Evolutionary conservation across 176 grass and related monocot species (phyloP).

Genomic region (Tillandsia fasciculata): DNA sequence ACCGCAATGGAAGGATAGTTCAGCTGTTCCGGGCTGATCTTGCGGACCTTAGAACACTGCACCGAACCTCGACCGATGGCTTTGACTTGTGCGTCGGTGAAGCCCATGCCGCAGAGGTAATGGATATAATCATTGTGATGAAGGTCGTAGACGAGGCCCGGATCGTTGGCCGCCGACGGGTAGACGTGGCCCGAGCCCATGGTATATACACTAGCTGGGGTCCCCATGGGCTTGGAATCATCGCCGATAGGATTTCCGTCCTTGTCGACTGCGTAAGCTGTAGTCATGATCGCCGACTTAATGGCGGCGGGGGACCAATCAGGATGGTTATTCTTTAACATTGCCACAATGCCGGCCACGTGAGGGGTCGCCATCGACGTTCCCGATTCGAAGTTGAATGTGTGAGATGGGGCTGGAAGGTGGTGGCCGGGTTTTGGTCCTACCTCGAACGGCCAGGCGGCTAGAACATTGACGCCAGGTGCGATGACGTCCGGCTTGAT

Average conservation of each 20-base stretch:
- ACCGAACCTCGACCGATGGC: conserved; percentile 30
- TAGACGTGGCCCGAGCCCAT: conserved; percentile 62
- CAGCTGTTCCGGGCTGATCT: conserved; percentile 37
- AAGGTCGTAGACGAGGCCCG: conserved; percentile 72
- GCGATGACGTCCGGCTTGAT: conserved; percentile 74
- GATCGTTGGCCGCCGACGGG: conserved; percentile 37
- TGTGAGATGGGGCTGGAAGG: background rate
- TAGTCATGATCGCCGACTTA: conserved; percentile 86
- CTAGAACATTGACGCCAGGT: conserved; percentile 63
- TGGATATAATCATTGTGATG: conserved; percentile 40
- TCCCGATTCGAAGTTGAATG: conserved; percentile 59
- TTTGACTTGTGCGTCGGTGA: conserved; percentile 32
- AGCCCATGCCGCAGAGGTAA: conserved; percentile 56
- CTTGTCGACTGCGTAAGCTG: conserved; percentile 29
- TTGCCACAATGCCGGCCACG: conserved; percentile 53
- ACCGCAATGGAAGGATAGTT: conserved; percentile 69
- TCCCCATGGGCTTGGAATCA: background rate
- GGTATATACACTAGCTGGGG: conserved; percentile 24
- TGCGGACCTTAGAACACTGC: conserved; percentile 14
- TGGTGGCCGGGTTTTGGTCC: background rate
- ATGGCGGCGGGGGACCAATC: conserved; percentile 78
- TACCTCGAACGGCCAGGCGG: background rate
- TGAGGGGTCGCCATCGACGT: conserved; percentile 86
- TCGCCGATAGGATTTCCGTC: conserved; percentile 28
- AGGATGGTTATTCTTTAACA: conserved; percentile 50